Percentiles rank a stretch among this genome's conserved stretches.
phyloP scores from a whole-genome alignment of 257 asterid genomes.

The Euphrasia confusa region DNA sequence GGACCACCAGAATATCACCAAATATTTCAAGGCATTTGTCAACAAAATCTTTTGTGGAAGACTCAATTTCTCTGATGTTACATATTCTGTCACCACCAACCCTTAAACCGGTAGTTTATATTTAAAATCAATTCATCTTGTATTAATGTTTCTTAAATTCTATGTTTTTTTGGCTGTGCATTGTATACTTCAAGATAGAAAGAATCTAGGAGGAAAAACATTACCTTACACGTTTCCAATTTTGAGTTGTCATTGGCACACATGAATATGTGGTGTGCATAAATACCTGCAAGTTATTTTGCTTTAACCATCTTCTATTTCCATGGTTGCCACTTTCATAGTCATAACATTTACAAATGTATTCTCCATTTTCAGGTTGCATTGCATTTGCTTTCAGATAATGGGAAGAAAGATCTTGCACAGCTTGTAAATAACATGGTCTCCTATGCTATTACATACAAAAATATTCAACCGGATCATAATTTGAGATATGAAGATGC shows the following conservation, averaged over 20 bases:
- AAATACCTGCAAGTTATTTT: conserved; percentile 4
- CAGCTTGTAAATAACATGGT: conserved; percentile 77
- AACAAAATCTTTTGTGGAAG: conserved; percentile 71
- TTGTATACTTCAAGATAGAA: background rate
- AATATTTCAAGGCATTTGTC: conserved; percentile 87
- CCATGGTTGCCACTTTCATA: conserved; percentile 14
- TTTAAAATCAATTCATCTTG: conserved; percentile 16
- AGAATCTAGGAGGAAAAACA: conserved; percentile 9
- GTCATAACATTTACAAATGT: conserved; percentile 23
- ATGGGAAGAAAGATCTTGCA: conserved; percentile 53
- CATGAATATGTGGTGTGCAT: background rate
- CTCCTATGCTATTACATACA: conserved; percentile 77
- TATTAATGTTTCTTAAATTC: conserved; percentile 18
- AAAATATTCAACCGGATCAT: conserved; percentile 54
- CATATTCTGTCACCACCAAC: conserved; percentile 88
- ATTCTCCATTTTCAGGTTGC: conserved; percentile 59
- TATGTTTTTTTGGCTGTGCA: conserved; percentile 9
- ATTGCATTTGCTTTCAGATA: conserved; percentile 73
- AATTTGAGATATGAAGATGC: conserved; percentile 47
- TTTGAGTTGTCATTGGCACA: background rate
- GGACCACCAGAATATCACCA: conserved; percentile 74
- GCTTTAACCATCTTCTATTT: conserved; percentile 13
- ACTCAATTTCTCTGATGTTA: conserved; percentile 64
- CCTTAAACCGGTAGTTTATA: conserved; percentile 70
- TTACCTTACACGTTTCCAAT: background rate